phyloP scores from a whole-genome alignment of 2,329 filamentous ascomycete genomes.

The Talaromyces atroroseus region DNA sequence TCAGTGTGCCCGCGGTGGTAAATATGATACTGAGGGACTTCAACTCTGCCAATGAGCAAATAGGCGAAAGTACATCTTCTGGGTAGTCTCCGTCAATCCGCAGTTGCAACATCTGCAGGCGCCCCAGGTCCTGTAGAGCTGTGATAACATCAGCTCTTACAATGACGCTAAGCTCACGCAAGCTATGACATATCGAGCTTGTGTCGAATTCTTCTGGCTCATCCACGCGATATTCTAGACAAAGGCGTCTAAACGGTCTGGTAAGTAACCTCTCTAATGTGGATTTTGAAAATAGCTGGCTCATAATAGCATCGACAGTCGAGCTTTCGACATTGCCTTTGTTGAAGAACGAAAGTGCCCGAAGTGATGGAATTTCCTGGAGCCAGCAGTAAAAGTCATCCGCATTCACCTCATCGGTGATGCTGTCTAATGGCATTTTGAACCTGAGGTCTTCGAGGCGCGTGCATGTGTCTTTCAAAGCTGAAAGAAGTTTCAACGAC shows the following conservation, averaged over 20 bases:
- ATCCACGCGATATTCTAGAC: background rate
- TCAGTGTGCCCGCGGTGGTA: background rate
- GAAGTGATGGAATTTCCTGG: background rate
- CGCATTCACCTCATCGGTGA: background rate
- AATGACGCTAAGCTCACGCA: slow-evolving; percentile 3
- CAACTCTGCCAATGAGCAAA: background rate
- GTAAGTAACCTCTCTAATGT: background rate
- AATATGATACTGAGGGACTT: slow-evolving; percentile 8
- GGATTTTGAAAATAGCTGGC: background rate
- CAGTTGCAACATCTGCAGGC: slow-evolving; percentile 4
- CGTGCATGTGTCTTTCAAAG: background rate
- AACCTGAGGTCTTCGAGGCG: background rate
- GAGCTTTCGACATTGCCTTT: background rate
- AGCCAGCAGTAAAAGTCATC: background rate
- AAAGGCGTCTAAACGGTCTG: background rate
- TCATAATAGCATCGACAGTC: background rate
- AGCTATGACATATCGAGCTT: background rate
- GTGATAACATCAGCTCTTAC: background rate
- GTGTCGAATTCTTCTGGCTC: background rate
- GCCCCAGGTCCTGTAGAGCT: background rate
- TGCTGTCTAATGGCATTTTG: background rate
- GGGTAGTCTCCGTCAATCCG: background rate
- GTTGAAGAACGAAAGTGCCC: slow-evolving; percentile 2
- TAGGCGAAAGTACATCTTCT: background rate
- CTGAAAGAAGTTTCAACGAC: background rate